A percentile compares a stretch with the other conserved stretches of the same genome.
These are phyloP conservation scores for Pterocarpus macrocarpus DNA, from an alignment of 306 rosid species.

Conservation along the genomic window DNA sequence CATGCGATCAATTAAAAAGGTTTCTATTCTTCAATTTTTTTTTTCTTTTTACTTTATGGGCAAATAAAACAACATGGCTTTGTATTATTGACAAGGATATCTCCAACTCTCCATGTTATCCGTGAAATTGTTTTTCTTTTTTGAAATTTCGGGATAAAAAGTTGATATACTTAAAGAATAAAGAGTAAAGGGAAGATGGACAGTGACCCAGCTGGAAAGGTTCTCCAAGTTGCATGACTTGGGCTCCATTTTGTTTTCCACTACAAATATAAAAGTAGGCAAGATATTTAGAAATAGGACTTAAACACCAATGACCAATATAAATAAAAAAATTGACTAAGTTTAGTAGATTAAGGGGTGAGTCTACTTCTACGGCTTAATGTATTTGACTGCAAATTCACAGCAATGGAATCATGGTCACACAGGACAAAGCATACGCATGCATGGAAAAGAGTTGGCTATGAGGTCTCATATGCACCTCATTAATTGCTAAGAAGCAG, in stretches of 20 bases:
- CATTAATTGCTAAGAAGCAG: constrained; percentile 42
- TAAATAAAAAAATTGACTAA: neutral
- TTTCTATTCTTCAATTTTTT: neutral
- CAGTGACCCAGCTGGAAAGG: constrained; percentile 54
- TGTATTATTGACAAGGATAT: constrained; percentile 44
- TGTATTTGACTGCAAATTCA: constrained; percentile 17
- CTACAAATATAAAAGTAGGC: neutral
- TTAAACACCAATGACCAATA: neutral
- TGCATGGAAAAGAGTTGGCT: constrained; percentile 39
- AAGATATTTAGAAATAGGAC: neutral
- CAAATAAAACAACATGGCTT: constrained; percentile 15
- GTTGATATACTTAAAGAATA: constrained; percentile 45
- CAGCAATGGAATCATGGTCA: constrained; percentile 47
- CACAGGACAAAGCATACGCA: constrained; percentile 23
- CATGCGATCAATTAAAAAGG: constrained; percentile 29
- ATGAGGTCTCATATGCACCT: constrained; percentile 2
- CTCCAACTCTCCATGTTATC: constrained; percentile 6
- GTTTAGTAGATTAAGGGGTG: neutral
- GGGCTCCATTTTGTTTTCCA: constrained; percentile 1
- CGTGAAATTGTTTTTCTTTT: constrained; percentile 22
- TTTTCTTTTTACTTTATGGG: constrained; percentile 4
- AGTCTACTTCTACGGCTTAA: neutral
- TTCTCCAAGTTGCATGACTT: constrained; percentile 39
- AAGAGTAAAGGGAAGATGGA: constrained; percentile 44
- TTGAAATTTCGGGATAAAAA: constrained; percentile 38